Conservation (phyloP, 768 basidiomycete genomes). For the Sporobolomyces phaffii region DNA sequence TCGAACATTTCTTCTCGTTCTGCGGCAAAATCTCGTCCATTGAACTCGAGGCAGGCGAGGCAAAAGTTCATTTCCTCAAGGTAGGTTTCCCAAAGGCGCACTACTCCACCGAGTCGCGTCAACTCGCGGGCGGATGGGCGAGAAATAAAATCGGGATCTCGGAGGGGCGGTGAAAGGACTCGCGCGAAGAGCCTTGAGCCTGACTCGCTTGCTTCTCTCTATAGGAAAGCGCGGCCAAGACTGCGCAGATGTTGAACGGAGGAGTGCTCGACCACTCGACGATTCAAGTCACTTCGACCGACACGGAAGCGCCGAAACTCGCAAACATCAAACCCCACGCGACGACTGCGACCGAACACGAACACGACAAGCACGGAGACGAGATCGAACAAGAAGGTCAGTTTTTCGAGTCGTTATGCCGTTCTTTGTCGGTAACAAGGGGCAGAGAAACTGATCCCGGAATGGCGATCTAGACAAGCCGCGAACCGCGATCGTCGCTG, state of each 20-base stretch:
- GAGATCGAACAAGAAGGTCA: constrained; percentile 40
- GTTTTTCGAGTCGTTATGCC: no score
- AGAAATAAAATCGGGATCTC: no score
- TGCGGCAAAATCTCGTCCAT: constrained; percentile 65
- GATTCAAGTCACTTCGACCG: constrained; percentile 66
- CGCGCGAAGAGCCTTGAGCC: no score
- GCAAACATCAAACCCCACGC: constrained; percentile 53
- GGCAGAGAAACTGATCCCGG: no score
- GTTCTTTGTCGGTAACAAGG: no score
- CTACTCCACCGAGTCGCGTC: no score
- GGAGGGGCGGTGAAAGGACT: background rate
- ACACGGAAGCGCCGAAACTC: constrained; percentile 43
- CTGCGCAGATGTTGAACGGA: constrained; percentile 66
- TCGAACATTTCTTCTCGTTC: constrained; percentile 54
- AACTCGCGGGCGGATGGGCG: no score
- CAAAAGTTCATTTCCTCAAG: constrained; percentile 79
- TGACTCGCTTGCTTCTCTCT: background rate
- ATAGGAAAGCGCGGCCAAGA: constrained; percentile 60
- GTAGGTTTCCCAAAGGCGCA: no score
- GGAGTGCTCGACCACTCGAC: constrained; percentile 64
- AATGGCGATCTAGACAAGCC: constrained; percentile 79
- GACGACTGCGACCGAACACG: background rate
- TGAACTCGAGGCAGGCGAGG: constrained; percentile 51
- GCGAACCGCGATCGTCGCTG: constrained; percentile 65
- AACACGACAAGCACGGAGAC: constrained; percentile 26